These are phyloP conservation scores for Rhodosporidiobolus sp. DNA, from an alignment of 768 basidiomycete genomes.

Conservation along the genomic window DNA sequence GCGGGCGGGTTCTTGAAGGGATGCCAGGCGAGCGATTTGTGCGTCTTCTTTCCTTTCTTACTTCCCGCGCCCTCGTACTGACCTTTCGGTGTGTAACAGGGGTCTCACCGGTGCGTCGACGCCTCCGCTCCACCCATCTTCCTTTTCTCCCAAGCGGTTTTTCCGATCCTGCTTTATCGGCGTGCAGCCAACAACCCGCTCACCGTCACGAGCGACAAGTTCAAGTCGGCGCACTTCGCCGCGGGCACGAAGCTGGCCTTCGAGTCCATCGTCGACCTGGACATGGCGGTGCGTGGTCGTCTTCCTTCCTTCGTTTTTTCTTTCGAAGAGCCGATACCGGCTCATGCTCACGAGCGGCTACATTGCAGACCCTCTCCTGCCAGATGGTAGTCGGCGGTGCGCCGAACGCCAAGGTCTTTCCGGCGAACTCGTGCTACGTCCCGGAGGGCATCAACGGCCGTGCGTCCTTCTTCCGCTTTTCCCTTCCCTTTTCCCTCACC, in stretches of 20 bases:
- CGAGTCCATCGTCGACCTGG: neutral
- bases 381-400: slow-evolving; percentile 71
- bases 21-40: slow-evolving; percentile 24
- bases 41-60: slow-evolving; percentile 4
- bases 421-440: slow-evolving; percentile 62
- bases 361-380: slow-evolving; percentile 53
- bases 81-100: neutral
- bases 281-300: neutral
- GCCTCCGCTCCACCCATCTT: neutral
- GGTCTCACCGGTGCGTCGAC: slow-evolving; percentile 5
- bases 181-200: slow-evolving; percentile 34
- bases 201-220: slow-evolving; percentile 1
- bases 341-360: neutral
- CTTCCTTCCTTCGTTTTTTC: neutral
- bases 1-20: slow-evolving; percentile 35
- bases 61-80: neutral
- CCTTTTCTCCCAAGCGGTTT: neutral
- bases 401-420: slow-evolving; percentile 59
- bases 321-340: too few relatives aligned
- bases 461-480: slow-evolving; percentile 6
- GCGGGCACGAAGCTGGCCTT: slow-evolving; percentile 20
- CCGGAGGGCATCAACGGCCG: slow-evolving; percentile 67
- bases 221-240: slow-evolving; percentile 1
- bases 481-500: neutral
- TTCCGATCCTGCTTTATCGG: neutral